phyloP scores from a whole-genome alignment of 371 early-diverging fungal species.

The Saksenaea vasiformis region DNA sequence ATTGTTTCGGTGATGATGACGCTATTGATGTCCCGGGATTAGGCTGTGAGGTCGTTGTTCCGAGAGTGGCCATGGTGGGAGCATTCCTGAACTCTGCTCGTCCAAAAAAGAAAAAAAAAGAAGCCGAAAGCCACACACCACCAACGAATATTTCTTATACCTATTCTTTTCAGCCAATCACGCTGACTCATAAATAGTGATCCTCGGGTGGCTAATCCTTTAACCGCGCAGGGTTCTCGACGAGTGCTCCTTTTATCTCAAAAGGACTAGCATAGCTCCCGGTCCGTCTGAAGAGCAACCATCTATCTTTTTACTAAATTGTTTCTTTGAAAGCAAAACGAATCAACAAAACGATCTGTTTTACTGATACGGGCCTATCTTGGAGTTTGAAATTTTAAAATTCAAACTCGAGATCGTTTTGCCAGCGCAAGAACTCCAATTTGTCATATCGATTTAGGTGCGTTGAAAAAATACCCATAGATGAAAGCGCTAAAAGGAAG shows the following conservation, averaged over 20 bases:
- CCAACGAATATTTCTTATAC: neutral
- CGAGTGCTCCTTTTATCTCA: neutral
- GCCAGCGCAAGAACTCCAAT: too few species aligned
- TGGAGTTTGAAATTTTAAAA: too few species aligned
- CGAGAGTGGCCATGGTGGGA: constrained; percentile 4
- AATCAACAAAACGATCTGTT: too few species aligned
- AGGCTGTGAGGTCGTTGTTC: constrained; percentile 7
- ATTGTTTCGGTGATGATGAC: neutral
- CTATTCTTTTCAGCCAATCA: neutral
- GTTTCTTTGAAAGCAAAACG: too few species aligned
- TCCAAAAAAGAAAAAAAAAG: neutral
- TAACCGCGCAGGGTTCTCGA: neutral
- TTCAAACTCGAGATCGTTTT: too few species aligned
- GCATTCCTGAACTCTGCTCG: constrained; percentile 1
- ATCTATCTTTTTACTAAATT: too few species aligned
- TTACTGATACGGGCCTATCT: too few species aligned
- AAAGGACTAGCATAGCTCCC: neutral
- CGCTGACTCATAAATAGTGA: neutral
- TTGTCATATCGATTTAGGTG: too few species aligned
- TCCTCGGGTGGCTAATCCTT: neutral
- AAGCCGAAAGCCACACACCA: neutral
- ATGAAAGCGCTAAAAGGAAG: too few species aligned
- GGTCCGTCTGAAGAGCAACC: neutral
- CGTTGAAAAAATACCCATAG: too few species aligned
- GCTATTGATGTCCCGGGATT: constrained; percentile 5